Percentiles rank a stretch among this genome's conserved stretches.
phyloP scores from a whole-genome alignment of 2,329 filamentous ascomycete genomes.

The Paracoccidioides brasiliensis region DNA sequence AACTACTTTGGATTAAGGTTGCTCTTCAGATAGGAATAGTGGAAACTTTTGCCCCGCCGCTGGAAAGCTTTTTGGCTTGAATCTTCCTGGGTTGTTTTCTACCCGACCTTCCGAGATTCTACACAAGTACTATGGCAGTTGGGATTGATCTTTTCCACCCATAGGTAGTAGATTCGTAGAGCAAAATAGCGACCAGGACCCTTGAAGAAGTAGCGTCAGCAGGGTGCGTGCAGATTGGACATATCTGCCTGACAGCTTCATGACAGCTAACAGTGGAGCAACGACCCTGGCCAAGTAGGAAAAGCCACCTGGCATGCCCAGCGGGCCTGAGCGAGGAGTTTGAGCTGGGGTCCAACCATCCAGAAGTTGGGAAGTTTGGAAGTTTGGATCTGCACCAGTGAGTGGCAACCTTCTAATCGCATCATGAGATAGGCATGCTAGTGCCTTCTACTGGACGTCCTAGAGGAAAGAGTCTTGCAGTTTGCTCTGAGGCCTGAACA shows the following conservation, averaged over 20 bases:
- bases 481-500: too few species aligned
- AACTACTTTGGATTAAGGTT: too few species aligned
- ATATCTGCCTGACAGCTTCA: neutral
- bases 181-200: neutral
- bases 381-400: too few species aligned
- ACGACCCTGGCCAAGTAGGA: neutral
- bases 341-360: too few species aligned
- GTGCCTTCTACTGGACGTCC: too few species aligned
- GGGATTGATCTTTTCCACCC: neutral
- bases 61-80: neutral
- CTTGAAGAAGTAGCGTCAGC: neutral
- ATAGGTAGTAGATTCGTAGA: neutral
- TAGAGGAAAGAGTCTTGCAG: too few species aligned
- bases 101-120: neutral
- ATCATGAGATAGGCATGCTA: too few species aligned
- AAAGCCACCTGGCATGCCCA: neutral
- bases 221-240: neutral
- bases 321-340: too few species aligned
- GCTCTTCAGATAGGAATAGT: too few species aligned
- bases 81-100: neutral
- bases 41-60: neutral
- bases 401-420: too few species aligned
- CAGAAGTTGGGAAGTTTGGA: too few species aligned
- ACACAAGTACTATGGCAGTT: too few species aligned
- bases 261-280: slow-evolving; percentile 1